Percentiles rank a stretch among this genome's conserved stretches.
Conservation (phyloP, 2,329 filamentous ascomycete species). For the Penicillium glabrum region DNA sequence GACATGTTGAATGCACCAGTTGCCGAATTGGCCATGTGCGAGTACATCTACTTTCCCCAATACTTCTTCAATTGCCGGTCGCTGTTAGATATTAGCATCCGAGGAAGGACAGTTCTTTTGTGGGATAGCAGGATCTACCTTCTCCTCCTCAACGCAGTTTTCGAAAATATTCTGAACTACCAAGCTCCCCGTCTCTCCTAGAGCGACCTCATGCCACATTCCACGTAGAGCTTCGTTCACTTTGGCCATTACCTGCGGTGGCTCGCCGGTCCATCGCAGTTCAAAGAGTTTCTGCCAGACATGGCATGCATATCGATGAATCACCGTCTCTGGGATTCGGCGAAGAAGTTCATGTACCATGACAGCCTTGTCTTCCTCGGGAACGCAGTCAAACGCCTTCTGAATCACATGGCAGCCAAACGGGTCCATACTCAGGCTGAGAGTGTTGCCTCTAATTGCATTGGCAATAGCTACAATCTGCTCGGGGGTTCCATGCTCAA, state of each 20-base stretch:
- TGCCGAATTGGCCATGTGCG: constrained; percentile 95
- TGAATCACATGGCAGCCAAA: constrained; percentile 98
- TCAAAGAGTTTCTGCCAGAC: constrained; percentile 99
- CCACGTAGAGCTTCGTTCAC: constrained; percentile 93
- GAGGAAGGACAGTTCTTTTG: neutral
- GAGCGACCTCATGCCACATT: constrained; percentile 98
- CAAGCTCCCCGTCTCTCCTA: constrained; percentile 94
- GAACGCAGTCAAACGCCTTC: constrained; percentile 96
- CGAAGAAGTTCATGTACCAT: constrained; percentile 98
- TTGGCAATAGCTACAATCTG: constrained; percentile 94
- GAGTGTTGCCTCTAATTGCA: constrained; percentile 87
- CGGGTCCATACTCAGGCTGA: constrained; percentile 95
- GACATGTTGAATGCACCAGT: constrained; percentile 99
- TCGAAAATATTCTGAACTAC: constrained; percentile 99
- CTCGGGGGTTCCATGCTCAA: constrained; percentile 93
- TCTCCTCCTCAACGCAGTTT: constrained; percentile 97
- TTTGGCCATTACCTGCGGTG: constrained; percentile 96
- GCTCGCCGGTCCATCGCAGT: constrained; percentile 89
- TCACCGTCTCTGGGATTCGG: constrained; percentile 94
- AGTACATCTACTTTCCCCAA: constrained; percentile 93
- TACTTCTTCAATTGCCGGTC: constrained; percentile 95
- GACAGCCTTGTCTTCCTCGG: constrained; percentile 94
- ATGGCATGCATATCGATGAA: constrained; percentile 97
- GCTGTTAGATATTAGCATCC: constrained; percentile 53
- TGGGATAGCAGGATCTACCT: constrained; percentile 59